phyloP scores from a whole-genome alignment of 2,329 filamentous ascomycete species.

The Parafenestella ontariensis region DNA sequence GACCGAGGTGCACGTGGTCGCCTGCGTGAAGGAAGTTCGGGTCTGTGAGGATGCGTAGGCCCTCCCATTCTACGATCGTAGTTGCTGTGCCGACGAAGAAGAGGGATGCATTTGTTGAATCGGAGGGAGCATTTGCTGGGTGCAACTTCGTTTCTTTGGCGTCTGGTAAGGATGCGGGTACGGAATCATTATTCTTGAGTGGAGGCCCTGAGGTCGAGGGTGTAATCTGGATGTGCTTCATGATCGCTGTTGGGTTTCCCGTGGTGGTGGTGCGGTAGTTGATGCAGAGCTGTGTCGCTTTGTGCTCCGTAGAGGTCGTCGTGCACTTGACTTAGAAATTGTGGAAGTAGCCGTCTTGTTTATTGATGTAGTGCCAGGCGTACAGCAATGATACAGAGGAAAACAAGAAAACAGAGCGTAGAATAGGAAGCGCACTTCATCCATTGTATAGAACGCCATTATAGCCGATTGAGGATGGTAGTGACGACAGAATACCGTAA shows the following conservation, averaged over 20 bases:
- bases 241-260: slow-evolving; percentile 24
- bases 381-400: slow-evolving; percentile 30
- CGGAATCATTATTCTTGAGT: slow-evolving; percentile 46
- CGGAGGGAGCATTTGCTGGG: slow-evolving; percentile 47
- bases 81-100: slow-evolving; percentile 66
- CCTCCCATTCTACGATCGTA: slow-evolving; percentile 62
- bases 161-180: slow-evolving; percentile 49
- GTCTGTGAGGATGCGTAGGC: slow-evolving; percentile 62
- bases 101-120: slow-evolving; percentile 53
- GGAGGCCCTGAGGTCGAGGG: slow-evolving; percentile 47
- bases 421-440: slow-evolving; percentile 35
- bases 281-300: slow-evolving; percentile 3
- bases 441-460: slow-evolving; percentile 27
- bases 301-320: not conserved
- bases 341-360: slow-evolving; percentile 3
- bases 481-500: slow-evolving; percentile 36
- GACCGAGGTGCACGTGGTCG: slow-evolving; percentile 71
- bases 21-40: slow-evolving; percentile 67
- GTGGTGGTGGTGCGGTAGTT: not conserved
- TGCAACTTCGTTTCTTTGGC: slow-evolving; percentile 56
- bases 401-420: slow-evolving; percentile 37
- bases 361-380: slow-evolving; percentile 8
- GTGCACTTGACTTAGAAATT: slow-evolving; percentile 2
- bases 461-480: slow-evolving; percentile 12
- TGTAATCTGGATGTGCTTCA: slow-evolving; percentile 53